These are phyloP conservation scores for Picea engelmannii DNA, from an alignment of 83 land plant genomes.

Conservation along the genomic window DNA sequence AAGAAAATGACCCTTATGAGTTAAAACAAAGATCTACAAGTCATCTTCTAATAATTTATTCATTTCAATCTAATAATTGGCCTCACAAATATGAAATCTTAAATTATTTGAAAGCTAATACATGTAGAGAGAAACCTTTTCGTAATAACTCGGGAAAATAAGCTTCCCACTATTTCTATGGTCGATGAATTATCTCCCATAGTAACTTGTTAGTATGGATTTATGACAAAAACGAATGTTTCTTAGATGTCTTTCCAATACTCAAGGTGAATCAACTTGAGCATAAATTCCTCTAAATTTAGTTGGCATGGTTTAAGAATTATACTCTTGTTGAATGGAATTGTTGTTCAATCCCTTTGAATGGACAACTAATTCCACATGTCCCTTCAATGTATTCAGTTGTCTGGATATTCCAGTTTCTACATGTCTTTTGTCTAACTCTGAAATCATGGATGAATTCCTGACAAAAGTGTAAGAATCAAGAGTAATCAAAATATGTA, in stretches of 20 bases:
- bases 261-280: background rate
- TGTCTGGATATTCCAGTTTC: constrained; percentile 67
- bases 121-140: too few species aligned
- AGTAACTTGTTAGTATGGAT: background rate
- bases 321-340: constrained; percentile 3
- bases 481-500: constrained; percentile 25
- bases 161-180: background rate
- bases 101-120: too few species aligned
- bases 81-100: too few species aligned
- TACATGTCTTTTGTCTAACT: constrained; percentile 65
- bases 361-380: constrained; percentile 49
- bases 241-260: background rate
- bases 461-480: constrained; percentile 20
- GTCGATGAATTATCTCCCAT: background rate
- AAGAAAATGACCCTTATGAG: too few species aligned
- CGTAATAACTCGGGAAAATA: too few species aligned
- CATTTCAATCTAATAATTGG: too few species aligned
- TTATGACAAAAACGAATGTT: background rate
- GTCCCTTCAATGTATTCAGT: constrained; percentile 45
- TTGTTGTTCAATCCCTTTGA: constrained; percentile 23
- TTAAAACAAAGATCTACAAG: too few species aligned
- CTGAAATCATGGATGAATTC: constrained; percentile 50
- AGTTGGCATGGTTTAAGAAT: constrained; percentile 38
- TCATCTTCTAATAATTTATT: too few species aligned
- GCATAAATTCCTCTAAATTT: constrained; percentile 14